Evolutionary conservation across 331 rosid genomes (phyloP).

Genomic region (Pyrus hybrid): DNA sequence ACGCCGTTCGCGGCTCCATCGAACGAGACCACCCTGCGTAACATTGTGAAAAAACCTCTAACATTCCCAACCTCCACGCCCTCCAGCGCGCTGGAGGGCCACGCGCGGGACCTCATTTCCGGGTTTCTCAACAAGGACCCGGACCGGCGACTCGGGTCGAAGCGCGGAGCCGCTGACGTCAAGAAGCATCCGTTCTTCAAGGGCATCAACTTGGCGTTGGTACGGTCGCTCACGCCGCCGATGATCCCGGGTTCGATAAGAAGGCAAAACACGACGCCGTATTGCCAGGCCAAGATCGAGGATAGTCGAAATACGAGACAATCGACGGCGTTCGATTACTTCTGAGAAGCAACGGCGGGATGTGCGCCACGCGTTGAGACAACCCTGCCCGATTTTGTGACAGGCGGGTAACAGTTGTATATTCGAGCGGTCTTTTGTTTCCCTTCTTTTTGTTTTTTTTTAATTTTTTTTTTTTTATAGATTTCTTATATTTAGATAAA

Average conservation of each 20-base stretch:
- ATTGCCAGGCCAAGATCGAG: not conserved
- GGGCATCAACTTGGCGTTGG: slow-evolving; percentile 57
- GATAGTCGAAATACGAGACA: not conserved
- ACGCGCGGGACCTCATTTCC: slow-evolving; percentile 65
- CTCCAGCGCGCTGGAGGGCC: slow-evolving; percentile 44
- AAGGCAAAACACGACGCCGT: slow-evolving; percentile 43
- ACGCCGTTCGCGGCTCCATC: slow-evolving; percentile 81
- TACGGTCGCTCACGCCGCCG: slow-evolving; percentile 67
- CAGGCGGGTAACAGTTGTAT: slow-evolving; percentile 38
- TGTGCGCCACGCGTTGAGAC: slow-evolving; percentile 37
- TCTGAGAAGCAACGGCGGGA: slow-evolving; percentile 30
- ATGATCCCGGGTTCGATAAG: slow-evolving; percentile 35
- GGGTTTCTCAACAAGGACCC: slow-evolving; percentile 65
- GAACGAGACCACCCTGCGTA: slow-evolving; percentile 56
- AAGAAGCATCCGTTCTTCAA: slow-evolving; percentile 71
- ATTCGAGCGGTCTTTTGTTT: slow-evolving; percentile 28
- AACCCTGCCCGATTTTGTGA: slow-evolving; percentile 34
- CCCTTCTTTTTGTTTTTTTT: not conserved
- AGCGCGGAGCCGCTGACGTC: slow-evolving; percentile 86
- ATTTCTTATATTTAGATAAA: slow-evolving; percentile 6
- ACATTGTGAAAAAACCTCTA: slow-evolving; percentile 57
- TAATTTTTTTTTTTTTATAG: too few species aligned
- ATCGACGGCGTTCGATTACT: slow-evolving; percentile 56
- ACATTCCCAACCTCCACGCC: slow-evolving; percentile 49
- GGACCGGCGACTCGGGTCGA: slow-evolving; percentile 62